Percentiles rank a stretch among this genome's conserved stretches.
Evolutionary conservation across 2,329 filamentous ascomycete species (phyloP).

Genomic region (Talaromyces sp.): DNA sequence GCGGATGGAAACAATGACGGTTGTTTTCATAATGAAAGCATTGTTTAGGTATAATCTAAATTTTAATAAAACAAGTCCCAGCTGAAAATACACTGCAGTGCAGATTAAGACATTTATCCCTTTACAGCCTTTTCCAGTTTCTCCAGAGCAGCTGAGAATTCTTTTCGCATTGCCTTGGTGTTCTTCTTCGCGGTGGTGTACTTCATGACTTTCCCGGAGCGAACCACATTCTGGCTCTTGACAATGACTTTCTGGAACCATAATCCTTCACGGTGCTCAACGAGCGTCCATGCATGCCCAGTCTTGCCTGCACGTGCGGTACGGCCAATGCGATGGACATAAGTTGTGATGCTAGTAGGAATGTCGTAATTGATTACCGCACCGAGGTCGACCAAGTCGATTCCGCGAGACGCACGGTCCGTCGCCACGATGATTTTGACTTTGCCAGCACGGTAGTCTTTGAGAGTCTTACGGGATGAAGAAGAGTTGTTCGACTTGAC

Average conservation of each 20-base stretch:
- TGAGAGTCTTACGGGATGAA: slow-evolving; percentile 62
- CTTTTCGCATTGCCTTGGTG: slow-evolving; percentile 21
- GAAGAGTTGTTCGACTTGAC: slow-evolving; percentile 74
- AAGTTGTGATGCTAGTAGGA: slow-evolving; percentile 72
- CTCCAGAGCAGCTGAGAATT: slow-evolving; percentile 32
- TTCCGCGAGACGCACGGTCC: slow-evolving; percentile 85
- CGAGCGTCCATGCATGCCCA: slow-evolving; percentile 81
- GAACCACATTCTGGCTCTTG: slow-evolving; percentile 37
- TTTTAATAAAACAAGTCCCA: not conserved
- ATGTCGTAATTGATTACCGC: slow-evolving; percentile 95
- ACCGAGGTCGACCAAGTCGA: slow-evolving; percentile 73
- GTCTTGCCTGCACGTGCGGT: slow-evolving; percentile 75
- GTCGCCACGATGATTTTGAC: slow-evolving; percentile 79
- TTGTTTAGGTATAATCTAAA: not conserved
- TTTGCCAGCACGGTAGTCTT: slow-evolving; percentile 59
- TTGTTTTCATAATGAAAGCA: not conserved
- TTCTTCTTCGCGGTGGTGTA: slow-evolving; percentile 24
- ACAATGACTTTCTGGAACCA: slow-evolving; percentile 91
- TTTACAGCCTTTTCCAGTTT: slow-evolving; percentile 34
- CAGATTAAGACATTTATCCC: not conserved
- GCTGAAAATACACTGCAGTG: not conserved
- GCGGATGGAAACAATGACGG: not conserved
- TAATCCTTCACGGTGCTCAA: slow-evolving; percentile 73
- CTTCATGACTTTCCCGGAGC: slow-evolving; percentile 24
- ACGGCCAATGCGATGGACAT: slow-evolving; percentile 87